Percentiles rank a stretch among this genome's conserved stretches.
These are phyloP conservation scores for Pseudocercospora eumusae DNA, from an alignment of 2,329 filamentous ascomycete genomes.

Conservation along the genomic window DNA sequence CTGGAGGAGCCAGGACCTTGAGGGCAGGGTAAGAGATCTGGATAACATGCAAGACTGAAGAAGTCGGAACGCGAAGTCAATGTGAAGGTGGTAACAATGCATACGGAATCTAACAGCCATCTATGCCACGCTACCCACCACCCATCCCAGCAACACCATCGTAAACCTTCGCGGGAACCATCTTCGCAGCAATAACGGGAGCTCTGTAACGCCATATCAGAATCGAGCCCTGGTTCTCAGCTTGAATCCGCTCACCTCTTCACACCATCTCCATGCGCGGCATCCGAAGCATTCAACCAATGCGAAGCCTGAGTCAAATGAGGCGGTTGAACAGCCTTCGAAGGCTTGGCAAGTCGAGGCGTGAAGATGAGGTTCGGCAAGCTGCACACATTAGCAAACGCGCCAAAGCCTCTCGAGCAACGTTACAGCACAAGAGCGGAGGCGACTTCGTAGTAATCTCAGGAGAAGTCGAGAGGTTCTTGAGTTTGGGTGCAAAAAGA, in stretches of 20 bases:
- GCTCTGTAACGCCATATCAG: not conserved
- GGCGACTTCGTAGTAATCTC: conserved; percentile 3
- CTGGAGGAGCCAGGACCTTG: conserved; percentile 13
- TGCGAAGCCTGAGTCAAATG: not conserved
- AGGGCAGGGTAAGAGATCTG: not conserved
- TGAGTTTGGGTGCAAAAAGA: not conserved
- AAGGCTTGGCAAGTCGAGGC: not conserved
- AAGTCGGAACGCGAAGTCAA: no score
- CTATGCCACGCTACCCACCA: not conserved
- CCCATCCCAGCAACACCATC: not conserved
- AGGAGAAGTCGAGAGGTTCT: conserved; percentile 7
- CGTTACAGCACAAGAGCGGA: not conserved
- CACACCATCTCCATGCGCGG: not conserved
- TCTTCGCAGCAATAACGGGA: not conserved
- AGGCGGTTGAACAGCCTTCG: not conserved
- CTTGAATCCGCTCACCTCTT: not conserved
- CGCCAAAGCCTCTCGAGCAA: no score
- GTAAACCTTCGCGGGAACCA: not conserved
- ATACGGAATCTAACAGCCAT: no score
- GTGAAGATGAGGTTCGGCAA: not conserved
- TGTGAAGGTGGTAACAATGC: no score
- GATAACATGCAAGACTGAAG: not conserved
- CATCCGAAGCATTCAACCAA: not conserved
- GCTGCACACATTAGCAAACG: not conserved
- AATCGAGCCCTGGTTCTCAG: not conserved